Conservation (phyloP, 129 eudicot genomes). For the Pulicaria dysenterica region DNA sequence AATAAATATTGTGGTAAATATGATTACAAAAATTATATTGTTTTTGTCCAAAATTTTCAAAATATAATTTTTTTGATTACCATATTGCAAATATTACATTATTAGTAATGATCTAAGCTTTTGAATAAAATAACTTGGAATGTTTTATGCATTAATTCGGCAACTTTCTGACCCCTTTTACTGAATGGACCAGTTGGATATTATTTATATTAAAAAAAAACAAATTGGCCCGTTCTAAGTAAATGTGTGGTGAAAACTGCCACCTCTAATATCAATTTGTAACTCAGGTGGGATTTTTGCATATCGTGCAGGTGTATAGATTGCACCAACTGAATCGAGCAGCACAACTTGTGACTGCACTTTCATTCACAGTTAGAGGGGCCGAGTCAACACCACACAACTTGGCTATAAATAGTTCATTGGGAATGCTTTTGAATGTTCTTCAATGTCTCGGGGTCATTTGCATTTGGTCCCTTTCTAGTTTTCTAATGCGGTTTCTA, state of each 20-base stretch:
- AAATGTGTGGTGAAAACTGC: background rate
- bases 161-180: background rate
- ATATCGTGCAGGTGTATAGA: constrained; percentile 69
- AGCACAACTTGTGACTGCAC: constrained; percentile 96
- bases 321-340: constrained; percentile 96
- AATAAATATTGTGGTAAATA: background rate
- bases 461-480: constrained; percentile 95
- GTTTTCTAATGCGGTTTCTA: constrained; percentile 81
- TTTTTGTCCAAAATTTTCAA: background rate
- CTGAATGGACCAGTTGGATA: background rate
- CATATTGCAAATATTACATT: background rate
- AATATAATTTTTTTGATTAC: background rate
- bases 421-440: constrained; percentile 81
- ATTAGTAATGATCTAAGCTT: background rate
- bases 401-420: constrained; percentile 81
- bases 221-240: background rate
- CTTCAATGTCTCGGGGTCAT: constrained; percentile 91
- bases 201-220: no score
- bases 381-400: constrained; percentile 94
- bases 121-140: background rate
- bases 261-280: background rate
- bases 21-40: background rate
- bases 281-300: background rate
- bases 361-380: constrained; percentile 88
- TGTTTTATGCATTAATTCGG: background rate